Evolutionary conservation across 139 green algal genomes (phyloP), one percentile per base, ranked within the genome.

Genomic region (Chlorella sp.): DNA sequence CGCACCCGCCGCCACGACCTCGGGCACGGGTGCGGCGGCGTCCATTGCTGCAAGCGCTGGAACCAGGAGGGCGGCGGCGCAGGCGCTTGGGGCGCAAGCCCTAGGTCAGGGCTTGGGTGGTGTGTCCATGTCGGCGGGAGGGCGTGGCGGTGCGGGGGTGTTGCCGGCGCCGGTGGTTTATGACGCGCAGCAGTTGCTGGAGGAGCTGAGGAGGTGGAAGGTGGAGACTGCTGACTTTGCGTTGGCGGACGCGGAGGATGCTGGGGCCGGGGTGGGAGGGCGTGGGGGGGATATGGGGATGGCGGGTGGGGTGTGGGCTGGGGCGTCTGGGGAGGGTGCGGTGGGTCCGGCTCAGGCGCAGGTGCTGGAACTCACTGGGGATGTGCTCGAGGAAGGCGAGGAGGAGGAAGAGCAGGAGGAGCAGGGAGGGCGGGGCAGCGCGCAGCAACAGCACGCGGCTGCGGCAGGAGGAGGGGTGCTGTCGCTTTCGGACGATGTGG

Each of bases 131-230:
- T 69, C 4, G 36, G 68, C n/a, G 29, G 3, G 29, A 3, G 27
- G 30, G n/a, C 17, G 6, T 5, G 29, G 6, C 6, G 62, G 62
- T 27, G 24, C 5, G 59, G 5, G 4, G 59, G 59, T 64, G 59
- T 64, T 32, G 59, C 59, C 26, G 59, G 20, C 17, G 22, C 26
- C 59, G 59, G 59, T 29, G 59, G 59, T 35, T 1, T 74, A 71
- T 29, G 71, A 81, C 62, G 62, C 50, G 0, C 55, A 50, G 51
- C 59, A 70, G 32, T 62, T 85, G 26, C 67, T 85, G 22, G 67
- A 81, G 62, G 71, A 81, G 68, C 69, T 85, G 22, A 62, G 72
- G 35, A 50, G 67, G 3, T 85, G 79, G 79, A 85, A 85, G 75
- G 23, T 85, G 61, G 72, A 79, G 22, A 77, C 79, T 3, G 79